Evolutionary conservation across 192 early-diverging fungal species (phyloP).

Genomic region (Umbelopsis vinacea): DNA sequence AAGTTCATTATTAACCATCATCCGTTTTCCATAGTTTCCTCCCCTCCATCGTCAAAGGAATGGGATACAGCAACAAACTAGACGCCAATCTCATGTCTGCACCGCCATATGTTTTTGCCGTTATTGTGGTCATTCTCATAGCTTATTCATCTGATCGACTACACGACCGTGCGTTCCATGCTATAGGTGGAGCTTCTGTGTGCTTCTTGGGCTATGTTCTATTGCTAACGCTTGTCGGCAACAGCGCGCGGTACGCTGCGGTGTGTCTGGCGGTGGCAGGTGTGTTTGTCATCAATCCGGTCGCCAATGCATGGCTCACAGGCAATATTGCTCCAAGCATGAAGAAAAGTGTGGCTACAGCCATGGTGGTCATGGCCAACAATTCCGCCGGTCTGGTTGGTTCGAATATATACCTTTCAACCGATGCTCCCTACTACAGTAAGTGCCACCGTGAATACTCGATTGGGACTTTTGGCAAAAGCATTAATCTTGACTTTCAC

Average conservation of each 20-base stretch:
- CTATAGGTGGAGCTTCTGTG: slow-evolving; percentile 30
- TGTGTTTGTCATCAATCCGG: slow-evolving; percentile 37
- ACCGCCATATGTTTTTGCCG: slow-evolving; percentile 38
- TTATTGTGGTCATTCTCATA: slow-evolving; percentile 33
- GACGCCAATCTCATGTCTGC: slow-evolving; percentile 42
- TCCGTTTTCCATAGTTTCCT: slow-evolving; percentile 20
- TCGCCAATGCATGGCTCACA: slow-evolving; percentile 41
- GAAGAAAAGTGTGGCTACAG: slow-evolving; percentile 43
- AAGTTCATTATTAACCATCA: neutral
- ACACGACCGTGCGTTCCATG: slow-evolving; percentile 36
- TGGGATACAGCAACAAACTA: slow-evolving; percentile 38
- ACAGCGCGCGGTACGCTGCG: slow-evolving; percentile 22
- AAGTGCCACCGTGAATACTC: neutral
- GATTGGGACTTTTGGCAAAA: neutral
- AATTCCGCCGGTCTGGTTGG: slow-evolving; percentile 36
- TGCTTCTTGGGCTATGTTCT: slow-evolving; percentile 39
- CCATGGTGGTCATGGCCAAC: slow-evolving; percentile 39
- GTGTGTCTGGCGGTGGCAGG: slow-evolving; percentile 36
- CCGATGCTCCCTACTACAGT: slow-evolving; percentile 37
- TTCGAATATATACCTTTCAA: slow-evolving; percentile 35
- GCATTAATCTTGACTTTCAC: neutral
- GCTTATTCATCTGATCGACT: slow-evolving; percentile 36
- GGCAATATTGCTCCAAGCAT: slow-evolving; percentile 38
- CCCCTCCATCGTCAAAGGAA: slow-evolving; percentile 38
- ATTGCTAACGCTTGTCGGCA: neutral